A percentile compares a stretch with the other conserved stretches of the same genome.
Conservation (phyloP, 2,329 filamentous ascomycete genomes). For the Pestalotiopsis sp. region DNA sequence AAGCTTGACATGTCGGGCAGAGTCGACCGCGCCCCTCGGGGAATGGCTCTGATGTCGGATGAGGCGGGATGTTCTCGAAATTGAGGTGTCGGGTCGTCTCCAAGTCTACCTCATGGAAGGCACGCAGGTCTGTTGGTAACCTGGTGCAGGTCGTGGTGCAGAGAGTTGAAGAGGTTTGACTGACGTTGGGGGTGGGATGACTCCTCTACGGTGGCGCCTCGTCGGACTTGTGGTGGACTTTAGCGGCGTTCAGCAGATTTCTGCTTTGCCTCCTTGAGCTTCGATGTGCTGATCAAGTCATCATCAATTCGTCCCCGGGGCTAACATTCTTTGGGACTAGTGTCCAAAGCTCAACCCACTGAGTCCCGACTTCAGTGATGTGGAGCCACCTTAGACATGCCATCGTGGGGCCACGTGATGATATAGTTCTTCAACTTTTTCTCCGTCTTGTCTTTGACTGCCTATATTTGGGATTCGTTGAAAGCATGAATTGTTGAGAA, state of each 20-base stretch:
- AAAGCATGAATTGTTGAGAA: too few relatives aligned
- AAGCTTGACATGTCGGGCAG: slow-evolving; percentile 35
- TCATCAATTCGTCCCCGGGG: neutral
- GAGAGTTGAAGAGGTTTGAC: neutral
- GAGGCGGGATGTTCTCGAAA: slow-evolving; percentile 18
- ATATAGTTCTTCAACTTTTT: neutral
- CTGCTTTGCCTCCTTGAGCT: slow-evolving; percentile 19
- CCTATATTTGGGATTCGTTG: too few relatives aligned
- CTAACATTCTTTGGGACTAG: neutral
- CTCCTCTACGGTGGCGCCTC: neutral
- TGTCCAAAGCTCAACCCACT: neutral
- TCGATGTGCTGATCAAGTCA: slow-evolving; percentile 9
- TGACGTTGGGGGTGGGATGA: neutral
- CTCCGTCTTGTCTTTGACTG: neutral
- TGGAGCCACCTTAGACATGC: neutral
- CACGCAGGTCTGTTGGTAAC: neutral
- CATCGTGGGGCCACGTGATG: neutral
- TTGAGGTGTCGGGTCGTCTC: neutral
- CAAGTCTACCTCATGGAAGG: slow-evolving; percentile 14
- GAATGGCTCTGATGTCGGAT: slow-evolving; percentile 18
- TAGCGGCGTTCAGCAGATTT: slow-evolving; percentile 17
- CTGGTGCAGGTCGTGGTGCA: neutral
- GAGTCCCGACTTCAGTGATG: neutral
- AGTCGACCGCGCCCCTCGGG: slow-evolving; percentile 18
- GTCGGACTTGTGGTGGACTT: slow-evolving; percentile 2